Conservation (phyloP, 2,329 filamentous ascomycete genomes). For the Nakataea oryzae region DNA sequence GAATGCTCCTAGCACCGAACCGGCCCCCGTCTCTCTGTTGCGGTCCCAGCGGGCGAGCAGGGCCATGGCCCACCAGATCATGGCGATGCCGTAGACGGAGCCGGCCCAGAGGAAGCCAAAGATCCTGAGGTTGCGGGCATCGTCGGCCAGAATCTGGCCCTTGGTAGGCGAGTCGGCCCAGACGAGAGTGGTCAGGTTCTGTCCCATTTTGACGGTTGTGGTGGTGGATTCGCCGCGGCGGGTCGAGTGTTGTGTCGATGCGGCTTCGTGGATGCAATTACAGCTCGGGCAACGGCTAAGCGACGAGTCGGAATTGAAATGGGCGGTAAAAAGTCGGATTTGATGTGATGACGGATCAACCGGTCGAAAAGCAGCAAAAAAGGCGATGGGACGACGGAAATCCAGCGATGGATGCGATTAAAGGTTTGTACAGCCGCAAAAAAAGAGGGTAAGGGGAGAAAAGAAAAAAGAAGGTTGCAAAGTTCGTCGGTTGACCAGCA, state of each 20-base stretch:
- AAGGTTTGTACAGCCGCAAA: not conserved
- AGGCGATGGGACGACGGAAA: not conserved
- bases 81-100: slow-evolving; percentile 2
- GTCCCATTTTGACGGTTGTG: not conserved
- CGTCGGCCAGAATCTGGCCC: not conserved
- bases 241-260: not conserved
- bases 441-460: not conserved
- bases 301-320: not conserved
- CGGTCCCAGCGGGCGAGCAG: slow-evolving; percentile 4
- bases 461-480: not conserved
- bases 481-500: slow-evolving; percentile 2
- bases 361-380: not conserved
- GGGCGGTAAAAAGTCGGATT: not conserved
- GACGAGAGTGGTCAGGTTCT: not conserved
- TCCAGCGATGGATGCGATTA: not conserved
- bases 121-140: slow-evolving; percentile 1
- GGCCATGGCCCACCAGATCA: slow-evolving; percentile 4
- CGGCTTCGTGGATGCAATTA: no score
- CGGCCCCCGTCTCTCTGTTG: not conserved
- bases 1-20: not conserved
- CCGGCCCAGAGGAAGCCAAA: slow-evolving; percentile 2
- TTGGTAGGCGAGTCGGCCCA: not conserved
- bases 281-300: not conserved
- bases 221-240: not conserved
- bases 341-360: not conserved